These are phyloP conservation scores for Calcarisporium arbuscula DNA, from an alignment of 2,329 filamentous ascomycete species.

Conservation along the genomic window DNA sequence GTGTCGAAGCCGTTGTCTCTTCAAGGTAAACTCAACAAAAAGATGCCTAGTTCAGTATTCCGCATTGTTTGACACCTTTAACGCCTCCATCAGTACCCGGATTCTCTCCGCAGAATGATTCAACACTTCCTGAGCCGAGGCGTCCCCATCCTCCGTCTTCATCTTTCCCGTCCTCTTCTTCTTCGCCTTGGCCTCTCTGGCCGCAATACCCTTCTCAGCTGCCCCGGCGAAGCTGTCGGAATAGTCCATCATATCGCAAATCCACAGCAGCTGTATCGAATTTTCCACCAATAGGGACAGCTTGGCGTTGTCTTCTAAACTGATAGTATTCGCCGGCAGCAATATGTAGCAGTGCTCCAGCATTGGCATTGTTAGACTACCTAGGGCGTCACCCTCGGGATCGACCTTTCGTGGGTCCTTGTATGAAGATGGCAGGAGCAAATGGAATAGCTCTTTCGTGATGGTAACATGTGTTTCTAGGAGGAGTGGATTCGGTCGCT, in stretches of 20 bases:
- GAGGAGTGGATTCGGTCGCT: conserved; percentile 27
- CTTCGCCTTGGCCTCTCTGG: conserved; percentile 41
- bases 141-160: conserved; percentile 29
- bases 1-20: too few relatives aligned
- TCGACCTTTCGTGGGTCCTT: conserved; percentile 35
- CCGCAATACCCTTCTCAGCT: conserved; percentile 39
- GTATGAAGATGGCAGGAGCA: conserved; percentile 35
- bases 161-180: conserved; percentile 30
- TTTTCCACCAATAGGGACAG: conserved; percentile 63
- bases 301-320: conserved; percentile 63
- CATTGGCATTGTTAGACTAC: conserved; percentile 37
- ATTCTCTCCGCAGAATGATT: conserved; percentile 39
- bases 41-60: conserved; percentile 8
- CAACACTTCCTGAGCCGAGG: conserved; percentile 35
- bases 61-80: conserved; percentile 19
- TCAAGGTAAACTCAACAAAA: neutral
- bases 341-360: conserved; percentile 57
- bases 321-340: conserved; percentile 55
- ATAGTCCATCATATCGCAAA: conserved; percentile 26
- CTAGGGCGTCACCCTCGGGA: conserved; percentile 26
- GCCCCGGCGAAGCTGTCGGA: conserved; percentile 30
- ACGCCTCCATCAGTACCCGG: conserved; percentile 28
- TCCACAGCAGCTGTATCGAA: conserved; percentile 49
- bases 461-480: conserved; percentile 36
- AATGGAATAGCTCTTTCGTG: conserved; percentile 36